A percentile compares a stretch with the other conserved stretches of the same genome.
Conservation (phyloP, 108 stramenopile genomes). For the Thalassiosira profunda region DNA sequence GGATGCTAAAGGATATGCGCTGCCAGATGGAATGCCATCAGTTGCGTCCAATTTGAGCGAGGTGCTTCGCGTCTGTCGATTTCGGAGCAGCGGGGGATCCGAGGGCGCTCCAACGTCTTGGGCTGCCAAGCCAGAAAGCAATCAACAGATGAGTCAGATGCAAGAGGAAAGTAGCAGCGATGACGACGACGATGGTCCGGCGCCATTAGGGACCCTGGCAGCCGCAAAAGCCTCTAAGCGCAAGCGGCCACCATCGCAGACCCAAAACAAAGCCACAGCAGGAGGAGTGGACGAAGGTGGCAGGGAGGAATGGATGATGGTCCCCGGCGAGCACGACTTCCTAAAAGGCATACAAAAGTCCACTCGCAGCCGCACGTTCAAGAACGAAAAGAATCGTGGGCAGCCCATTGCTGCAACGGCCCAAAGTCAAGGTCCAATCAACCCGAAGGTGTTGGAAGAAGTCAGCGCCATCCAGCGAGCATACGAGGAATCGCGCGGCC, state of each 20-base stretch:
- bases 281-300: conserved; percentile 31
- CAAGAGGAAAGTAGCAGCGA: conserved; percentile 19
- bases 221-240: conserved; percentile 33
- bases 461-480: conserved; percentile 77
- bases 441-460: conserved; percentile 79
- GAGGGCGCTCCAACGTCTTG: conserved; percentile 31
- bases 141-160: too few relatives aligned
- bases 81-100: conserved; percentile 45
- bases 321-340: conserved; percentile 86
- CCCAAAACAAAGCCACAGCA: conserved; percentile 32
- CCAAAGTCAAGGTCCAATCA: conserved; percentile 40
- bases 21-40: conserved; percentile 46
- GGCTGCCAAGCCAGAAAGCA: conserved; percentile 5
- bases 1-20: conserved; percentile 63
- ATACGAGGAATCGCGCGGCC: conserved; percentile 76
- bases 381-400: conserved; percentile 55
- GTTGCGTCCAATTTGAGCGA: conserved; percentile 24
- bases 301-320: conserved; percentile 92
- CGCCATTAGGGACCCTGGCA: conserved; percentile 52
- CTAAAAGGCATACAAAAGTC: conserved; percentile 66
- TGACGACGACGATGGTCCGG: conserved; percentile 79
- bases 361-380: conserved; percentile 65
- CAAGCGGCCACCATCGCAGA: conserved; percentile 25
- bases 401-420: background rate
- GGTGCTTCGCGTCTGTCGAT: conserved; percentile 45